Percentiles rank a stretch among this genome's conserved stretches.
Conservation (phyloP, 306 rosid species). For the Pueraria montana region DNA sequence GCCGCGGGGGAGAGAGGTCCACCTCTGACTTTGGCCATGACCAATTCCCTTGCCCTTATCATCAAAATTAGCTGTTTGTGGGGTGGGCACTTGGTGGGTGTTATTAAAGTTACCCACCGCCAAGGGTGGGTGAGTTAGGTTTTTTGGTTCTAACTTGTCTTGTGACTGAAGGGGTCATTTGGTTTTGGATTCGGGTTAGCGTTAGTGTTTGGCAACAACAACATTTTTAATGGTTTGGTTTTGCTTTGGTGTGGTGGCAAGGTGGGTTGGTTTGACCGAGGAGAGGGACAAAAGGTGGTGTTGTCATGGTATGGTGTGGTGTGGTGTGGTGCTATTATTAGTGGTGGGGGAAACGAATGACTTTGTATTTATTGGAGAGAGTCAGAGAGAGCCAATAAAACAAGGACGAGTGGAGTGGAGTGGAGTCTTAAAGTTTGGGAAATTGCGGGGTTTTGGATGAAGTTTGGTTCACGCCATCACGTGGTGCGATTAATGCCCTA, state of each 20-base stretch:
- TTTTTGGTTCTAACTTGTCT: not conserved
- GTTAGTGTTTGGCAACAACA: not conserved
- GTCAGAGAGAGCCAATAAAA: not conserved
- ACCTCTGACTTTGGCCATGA: conserved; percentile 46
- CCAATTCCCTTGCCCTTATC: conserved; percentile 24
- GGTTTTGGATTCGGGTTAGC: not conserved
- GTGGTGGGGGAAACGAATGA: not conserved
- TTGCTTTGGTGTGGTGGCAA: not conserved
- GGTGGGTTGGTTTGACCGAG: not conserved
- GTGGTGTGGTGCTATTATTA: not conserved
- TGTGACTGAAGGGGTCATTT: not conserved
- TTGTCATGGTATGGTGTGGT: too few species aligned
- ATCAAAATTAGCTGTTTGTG: conserved; percentile 38
- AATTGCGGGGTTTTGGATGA: not conserved
- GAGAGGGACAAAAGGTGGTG: not conserved
- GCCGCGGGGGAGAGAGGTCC: conserved; percentile 54
- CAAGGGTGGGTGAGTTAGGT: conserved; percentile 11
- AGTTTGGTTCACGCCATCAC: not conserved
- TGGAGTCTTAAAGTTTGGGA: not conserved
- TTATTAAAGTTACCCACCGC: conserved; percentile 38
- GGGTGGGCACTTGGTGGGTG: conserved; percentile 44
- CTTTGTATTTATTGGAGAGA: not conserved
- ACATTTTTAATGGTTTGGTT: not conserved
- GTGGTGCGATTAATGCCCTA: too few species aligned
- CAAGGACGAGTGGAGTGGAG: not conserved